Conservation (phyloP, 179 eudicot genomes). For the Camellia oleifera region DNA sequence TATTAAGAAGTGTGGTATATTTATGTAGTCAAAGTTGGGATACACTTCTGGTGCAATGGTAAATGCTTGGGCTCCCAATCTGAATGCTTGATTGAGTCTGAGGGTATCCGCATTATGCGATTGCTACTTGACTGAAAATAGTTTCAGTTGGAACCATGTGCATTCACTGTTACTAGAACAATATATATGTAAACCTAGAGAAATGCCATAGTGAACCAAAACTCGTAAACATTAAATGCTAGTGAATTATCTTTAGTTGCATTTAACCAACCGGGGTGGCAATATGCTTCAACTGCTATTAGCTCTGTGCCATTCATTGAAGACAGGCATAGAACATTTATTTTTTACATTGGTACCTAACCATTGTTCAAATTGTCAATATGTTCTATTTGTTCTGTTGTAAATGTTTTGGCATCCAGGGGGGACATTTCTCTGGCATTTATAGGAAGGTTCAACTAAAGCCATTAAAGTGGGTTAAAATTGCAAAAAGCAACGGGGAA, state of each 20-base stretch:
- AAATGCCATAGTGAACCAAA: too few relatives aligned
- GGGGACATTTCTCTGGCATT: slow-evolving; percentile 98
- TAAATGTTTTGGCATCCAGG: slow-evolving; percentile 50
- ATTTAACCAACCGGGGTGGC: not conserved
- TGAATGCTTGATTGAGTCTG: too few relatives aligned
- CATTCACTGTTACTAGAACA: not conserved
- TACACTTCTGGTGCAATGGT: too few relatives aligned
- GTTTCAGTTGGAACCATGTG: not conserved
- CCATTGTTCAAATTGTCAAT: not conserved
- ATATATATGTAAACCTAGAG: not conserved
- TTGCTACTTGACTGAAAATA: too few relatives aligned
- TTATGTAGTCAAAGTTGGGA: too few relatives aligned
- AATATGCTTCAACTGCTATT: slow-evolving; percentile 1
- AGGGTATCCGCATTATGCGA: too few relatives aligned
- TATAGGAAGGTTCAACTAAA: slow-evolving; percentile 96
- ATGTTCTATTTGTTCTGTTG: not conserved
- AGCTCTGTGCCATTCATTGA: not conserved
- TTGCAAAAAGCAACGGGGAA: slow-evolving; percentile 70
- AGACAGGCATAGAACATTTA: not conserved
- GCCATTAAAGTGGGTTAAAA: slow-evolving; percentile 90
- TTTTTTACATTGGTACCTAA: not conserved
- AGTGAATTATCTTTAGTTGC: not conserved
- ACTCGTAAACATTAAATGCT: too few relatives aligned
- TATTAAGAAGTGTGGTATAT: too few relatives aligned
- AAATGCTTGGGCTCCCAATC: too few relatives aligned